A percentile compares a stretch with the other conserved stretches of the same genome.
Conservation (phyloP, 345 rosid species). For the Kandelia obovata region DNA sequence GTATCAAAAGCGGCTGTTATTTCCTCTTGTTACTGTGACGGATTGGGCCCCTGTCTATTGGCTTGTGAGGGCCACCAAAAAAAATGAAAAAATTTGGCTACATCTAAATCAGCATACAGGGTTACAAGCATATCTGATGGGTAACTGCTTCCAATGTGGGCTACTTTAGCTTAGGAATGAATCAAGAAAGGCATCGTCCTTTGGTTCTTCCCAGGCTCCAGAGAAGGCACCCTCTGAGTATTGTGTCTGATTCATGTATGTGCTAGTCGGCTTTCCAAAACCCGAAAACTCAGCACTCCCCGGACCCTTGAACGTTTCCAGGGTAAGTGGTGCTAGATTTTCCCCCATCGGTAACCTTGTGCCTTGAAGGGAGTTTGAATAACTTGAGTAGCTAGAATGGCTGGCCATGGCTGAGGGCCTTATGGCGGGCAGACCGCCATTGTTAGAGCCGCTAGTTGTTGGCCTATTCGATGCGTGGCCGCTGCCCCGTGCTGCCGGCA, state of each 20-base stretch:
- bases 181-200: conserved; percentile 18
- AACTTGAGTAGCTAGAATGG: conserved; percentile 28
- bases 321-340: conserved; percentile 18
- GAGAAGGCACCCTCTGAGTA: conserved; percentile 11
- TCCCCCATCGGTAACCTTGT: conserved; percentile 18
- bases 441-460: conserved; percentile 12
- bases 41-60: neutral
- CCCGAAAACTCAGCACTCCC: conserved; percentile 17
- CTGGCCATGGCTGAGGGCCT: conserved; percentile 59
- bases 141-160: conserved; percentile 10
- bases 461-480: conserved; percentile 49
- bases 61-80: neutral
- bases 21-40: neutral
- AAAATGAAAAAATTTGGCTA: conserved; percentile 12
- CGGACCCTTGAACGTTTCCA: conserved; percentile 23
- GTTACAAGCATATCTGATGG: neutral
- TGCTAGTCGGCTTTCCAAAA: conserved; percentile 13
- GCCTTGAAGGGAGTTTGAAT: conserved; percentile 25
- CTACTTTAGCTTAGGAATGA: conserved; percentile 8
- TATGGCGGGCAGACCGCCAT: conserved; percentile 31
- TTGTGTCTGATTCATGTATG: conserved; percentile 22
- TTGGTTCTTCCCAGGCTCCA: conserved; percentile 23
- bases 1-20: too few relatives aligned
- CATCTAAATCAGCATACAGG: conserved; percentile 7
- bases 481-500: conserved; percentile 38